Percentiles rank a stretch among this genome's conserved stretches.
phyloP scores from a whole-genome alignment of 768 basidiomycete genomes.

The Leccinum disarticulatum region DNA sequence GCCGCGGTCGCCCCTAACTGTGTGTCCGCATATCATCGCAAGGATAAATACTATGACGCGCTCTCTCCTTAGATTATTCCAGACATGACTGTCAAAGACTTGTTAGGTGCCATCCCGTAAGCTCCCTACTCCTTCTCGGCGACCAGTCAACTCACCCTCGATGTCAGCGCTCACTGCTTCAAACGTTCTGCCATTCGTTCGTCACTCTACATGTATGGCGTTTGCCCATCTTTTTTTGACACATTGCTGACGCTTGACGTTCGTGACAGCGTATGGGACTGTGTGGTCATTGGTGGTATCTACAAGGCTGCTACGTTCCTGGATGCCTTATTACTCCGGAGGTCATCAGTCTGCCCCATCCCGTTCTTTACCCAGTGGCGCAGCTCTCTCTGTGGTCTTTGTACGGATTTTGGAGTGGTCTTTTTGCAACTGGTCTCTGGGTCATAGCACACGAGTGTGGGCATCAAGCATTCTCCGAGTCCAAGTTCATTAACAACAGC shows the following conservation, averaged over 20 bases:
- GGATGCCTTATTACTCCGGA: conserved; percentile 61
- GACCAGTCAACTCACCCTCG: neutral
- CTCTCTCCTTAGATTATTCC: too few relatives aligned
- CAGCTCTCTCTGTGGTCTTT: conserved; percentile 72
- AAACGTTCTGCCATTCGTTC: conserved; percentile 85
- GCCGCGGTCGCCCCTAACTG: too few relatives aligned
- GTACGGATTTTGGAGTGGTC: conserved; percentile 80
- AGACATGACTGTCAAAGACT: conserved; percentile 83
- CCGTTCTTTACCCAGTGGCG: conserved; percentile 59
- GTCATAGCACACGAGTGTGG: conserved; percentile 94
- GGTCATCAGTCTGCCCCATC: conserved; percentile 53
- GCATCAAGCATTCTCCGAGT: conserved; percentile 94
- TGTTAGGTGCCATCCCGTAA: conserved; percentile 81
- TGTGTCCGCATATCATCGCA: too few relatives aligned
- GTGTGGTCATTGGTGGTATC: conserved; percentile 61
- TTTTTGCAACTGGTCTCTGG: conserved; percentile 93
- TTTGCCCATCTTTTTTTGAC: neutral
- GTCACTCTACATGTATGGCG: conserved; percentile 69
- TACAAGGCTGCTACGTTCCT: conserved; percentile 68
- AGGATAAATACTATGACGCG: too few relatives aligned
- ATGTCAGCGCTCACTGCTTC: conserved; percentile 75
- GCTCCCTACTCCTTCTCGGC: conserved; percentile 29
- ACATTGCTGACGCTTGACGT: conserved; percentile 14
- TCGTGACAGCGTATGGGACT: conserved; percentile 65
- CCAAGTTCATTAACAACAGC: conserved; percentile 85